Evolutionary conservation across 2,329 filamentous ascomycete genomes (phyloP), one percentile per base, ranked within the genome.

Genomic region (Xenosphaeropsis pyriputrescens): DNA sequence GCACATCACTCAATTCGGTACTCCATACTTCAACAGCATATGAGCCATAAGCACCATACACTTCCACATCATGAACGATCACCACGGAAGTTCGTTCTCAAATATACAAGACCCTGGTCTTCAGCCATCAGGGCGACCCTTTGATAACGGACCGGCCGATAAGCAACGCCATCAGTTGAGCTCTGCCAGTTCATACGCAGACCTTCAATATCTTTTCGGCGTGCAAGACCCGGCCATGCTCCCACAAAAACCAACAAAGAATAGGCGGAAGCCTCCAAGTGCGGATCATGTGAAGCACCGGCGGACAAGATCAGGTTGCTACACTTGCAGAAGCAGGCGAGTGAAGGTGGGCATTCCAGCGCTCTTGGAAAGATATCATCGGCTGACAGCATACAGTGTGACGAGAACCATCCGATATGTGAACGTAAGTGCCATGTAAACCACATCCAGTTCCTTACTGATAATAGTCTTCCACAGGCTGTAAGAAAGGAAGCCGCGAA

Each of bases 251-350:
- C 39, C 50, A 4, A 32, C 42, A 31, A 41, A 50, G 32, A 51
- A 48, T 40, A 44, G 52, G 35, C 50, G 50, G 29, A 54, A 51
- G 41, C 46, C 48, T 12, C 47, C 35, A 15, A 41, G 42, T 35
- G 39, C 44, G 32, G 50, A 54, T n/a, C 45, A 50, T 52, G 81
- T 93, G 47, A 96, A 96, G 59, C 89, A 96, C 57, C 80, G 88
- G 43, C 76, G 91, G 48, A 96, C 91, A 32, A 72, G 91, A 49
- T 95, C 86, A 45, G 91, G 91, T 18, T 98, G 91, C 61, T 95
- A 74, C 54, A 96, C 88, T 34, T 98, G 91, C 59, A 74, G 91
- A 41, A 79, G 79, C 50, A 74, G 91, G 47, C 75, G 91, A 57
- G 88, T 96, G 37, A 96, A 81, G 68, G 75, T 77, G 63, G 46